A percentile compares a stretch with the other conserved stretches of the same genome.
phyloP scores from a whole-genome alignment of 345 rosid genomes.

The Cardamine chenopodiifolia region DNA sequence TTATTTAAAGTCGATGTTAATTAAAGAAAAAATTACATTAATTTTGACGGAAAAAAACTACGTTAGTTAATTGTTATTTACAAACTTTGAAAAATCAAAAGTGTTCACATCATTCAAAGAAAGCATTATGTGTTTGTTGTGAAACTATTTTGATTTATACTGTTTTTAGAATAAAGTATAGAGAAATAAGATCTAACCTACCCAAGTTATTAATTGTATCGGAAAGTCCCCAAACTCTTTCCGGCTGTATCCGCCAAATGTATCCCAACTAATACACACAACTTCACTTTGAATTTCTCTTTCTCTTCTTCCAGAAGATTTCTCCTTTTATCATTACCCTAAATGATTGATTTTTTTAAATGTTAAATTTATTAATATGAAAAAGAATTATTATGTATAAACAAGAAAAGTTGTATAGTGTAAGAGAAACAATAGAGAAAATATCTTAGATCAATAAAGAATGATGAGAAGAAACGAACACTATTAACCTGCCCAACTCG shows the following conservation, averaged over 20 bases:
- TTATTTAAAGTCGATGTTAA: too few species aligned
- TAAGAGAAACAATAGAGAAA: background rate
- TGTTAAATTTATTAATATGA: too few species aligned
- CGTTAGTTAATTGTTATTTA: background rate
- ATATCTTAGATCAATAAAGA: too few species aligned
- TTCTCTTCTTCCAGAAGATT: constrained; percentile 37
- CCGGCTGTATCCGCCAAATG: constrained; percentile 28
- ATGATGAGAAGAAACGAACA: too few species aligned
- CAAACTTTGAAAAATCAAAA: background rate
- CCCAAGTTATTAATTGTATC: constrained; percentile 33
- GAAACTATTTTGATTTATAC: background rate
- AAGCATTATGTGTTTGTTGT: background rate
- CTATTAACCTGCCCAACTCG: too few species aligned
- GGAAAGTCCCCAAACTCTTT: constrained; percentile 27
- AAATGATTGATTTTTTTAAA: constrained; percentile 7
- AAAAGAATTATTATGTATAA: too few species aligned
- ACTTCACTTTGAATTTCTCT: constrained; percentile 40
- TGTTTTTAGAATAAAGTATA: background rate
- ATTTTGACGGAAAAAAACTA: too few species aligned
- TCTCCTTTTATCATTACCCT: constrained; percentile 1
- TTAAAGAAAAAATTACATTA: too few species aligned
- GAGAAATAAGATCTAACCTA: constrained; percentile 35
- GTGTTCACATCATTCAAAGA: background rate
- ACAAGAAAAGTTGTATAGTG: too few species aligned
- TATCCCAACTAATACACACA: constrained; percentile 20